Evolutionary conservation across 2,329 filamentous ascomycete genomes (phyloP), one percentile per base, ranked within the genome.

Genomic region (Parascedosporium putredinis): DNA sequence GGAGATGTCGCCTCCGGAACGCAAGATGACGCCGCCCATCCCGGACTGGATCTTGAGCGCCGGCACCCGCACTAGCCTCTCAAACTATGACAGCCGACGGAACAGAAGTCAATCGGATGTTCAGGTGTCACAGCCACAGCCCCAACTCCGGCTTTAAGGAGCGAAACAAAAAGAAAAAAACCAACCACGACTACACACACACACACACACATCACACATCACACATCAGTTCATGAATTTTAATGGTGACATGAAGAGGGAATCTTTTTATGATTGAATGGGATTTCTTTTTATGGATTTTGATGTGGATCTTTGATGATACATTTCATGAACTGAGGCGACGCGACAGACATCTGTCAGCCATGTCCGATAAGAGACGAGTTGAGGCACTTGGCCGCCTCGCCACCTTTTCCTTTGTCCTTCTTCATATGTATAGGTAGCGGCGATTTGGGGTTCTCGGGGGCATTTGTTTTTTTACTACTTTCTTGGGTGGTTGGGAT

Each of bases 181-280:
- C 10, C 18, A 42, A 20, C 38, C 2, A 14, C 18, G 38, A 22
- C 38, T 42, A 9, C 23, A 14, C 12, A 42, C 38, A n/a, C n/a
- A n/a, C n/a, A n/a, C n/a, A n/a, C n/a, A n/a, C n/a, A n/a, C n/a
- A n/a, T n/a, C n/a, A n/a, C n/a, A n/a, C n/a, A n/a, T n/a, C n/a
- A n/a, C n/a, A n/a, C n/a, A n/a, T n/a, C n/a, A 42, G 36, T 42
- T 42, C 36, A 42, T 23, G 36, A 42, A n/a, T 10, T 20, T 31
- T 24, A 42, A 97, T 89, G 23, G 91, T 96, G 59, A 89, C 90
- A 95, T 40, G 3, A 20, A 16, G 27, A 38, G 55, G 61, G 33
- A 63, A 57, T 50, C 8, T 50, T 48, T 60, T 57, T 61, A 57
- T 27, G 49, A 57, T 27, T 48, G 20, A 31, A 49, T 5, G 31